Conservation (phyloP, 176 grass and related monocot genomes). For the Calamus simplicifolius region DNA sequence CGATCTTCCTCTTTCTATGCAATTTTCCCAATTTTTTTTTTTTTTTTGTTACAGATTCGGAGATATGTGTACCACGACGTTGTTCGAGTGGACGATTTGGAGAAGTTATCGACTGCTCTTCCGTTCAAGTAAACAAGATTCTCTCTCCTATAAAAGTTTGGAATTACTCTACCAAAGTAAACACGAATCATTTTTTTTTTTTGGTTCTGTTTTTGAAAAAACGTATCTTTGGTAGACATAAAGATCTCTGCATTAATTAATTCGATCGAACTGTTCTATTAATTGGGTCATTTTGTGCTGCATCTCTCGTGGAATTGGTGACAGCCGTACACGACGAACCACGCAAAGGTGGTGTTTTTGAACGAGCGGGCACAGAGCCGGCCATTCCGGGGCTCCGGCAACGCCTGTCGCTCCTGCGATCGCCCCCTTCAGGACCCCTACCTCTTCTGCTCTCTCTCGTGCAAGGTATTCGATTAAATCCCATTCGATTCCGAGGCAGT, state of each 20-base stretch:
- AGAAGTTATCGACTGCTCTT: constrained; percentile 25
- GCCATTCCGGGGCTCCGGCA: constrained; percentile 26
- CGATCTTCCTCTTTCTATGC: too few species aligned
- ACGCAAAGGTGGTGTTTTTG: constrained; percentile 41
- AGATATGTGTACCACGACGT: constrained; percentile 26
- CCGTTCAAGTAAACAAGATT: constrained; percentile 16
- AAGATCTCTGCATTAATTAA: too few species aligned
- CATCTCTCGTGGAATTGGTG: too few species aligned
- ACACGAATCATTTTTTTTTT: too few species aligned
- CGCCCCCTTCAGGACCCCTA: constrained; percentile 36
- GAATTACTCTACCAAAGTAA: too few species aligned
- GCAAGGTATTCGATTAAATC: constrained; percentile 25
- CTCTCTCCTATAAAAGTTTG: too few species aligned
- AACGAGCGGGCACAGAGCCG: constrained; percentile 30
- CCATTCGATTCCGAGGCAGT: too few species aligned
- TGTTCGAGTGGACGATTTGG: constrained; percentile 18
- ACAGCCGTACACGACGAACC: constrained; percentile 36
- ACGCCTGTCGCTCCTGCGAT: constrained; percentile 31
- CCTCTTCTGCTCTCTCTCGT: constrained; percentile 37
- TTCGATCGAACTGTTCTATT: too few species aligned
- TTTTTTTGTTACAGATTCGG: constrained; percentile 6
- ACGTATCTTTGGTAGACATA: too few species aligned
- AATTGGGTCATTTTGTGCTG: too few species aligned
- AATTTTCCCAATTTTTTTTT: neutral
- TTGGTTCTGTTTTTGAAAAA: too few species aligned